Evolutionary conservation across 139 green algal genomes (phyloP).

Genomic region (Micractinium conductrix): DNA sequence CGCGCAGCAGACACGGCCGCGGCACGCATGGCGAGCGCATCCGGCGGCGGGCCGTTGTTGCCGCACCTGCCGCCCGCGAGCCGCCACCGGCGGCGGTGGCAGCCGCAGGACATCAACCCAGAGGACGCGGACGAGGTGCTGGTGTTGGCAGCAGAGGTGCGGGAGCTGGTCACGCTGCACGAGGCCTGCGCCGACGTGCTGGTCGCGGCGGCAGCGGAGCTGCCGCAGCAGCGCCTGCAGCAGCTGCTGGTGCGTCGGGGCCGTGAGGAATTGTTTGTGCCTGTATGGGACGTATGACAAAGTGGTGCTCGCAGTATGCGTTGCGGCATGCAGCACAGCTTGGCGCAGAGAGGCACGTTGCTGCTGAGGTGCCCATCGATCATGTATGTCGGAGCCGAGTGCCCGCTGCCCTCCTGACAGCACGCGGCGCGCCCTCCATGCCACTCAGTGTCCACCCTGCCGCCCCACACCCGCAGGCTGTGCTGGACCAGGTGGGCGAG

Average conservation of each 20-base stretch:
- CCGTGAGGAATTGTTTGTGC: too few species aligned
- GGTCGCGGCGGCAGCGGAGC: not conserved
- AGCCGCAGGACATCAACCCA: not conserved
- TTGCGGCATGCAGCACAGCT: too few species aligned
- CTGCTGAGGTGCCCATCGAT: not conserved
- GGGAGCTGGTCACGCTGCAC: not conserved
- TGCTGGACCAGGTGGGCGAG: not conserved
- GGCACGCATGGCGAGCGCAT: not conserved
- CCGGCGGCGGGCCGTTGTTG: too few species aligned
- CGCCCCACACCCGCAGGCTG: not conserved
- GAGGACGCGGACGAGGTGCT: not conserved
- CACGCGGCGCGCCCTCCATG: not conserved
- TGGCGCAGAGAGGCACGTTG: too few species aligned
- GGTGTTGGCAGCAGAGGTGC: not conserved
- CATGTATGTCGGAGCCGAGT: not conserved
- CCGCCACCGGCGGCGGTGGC: not conserved
- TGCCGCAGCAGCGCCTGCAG: not conserved
- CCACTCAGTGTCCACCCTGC: not conserved
- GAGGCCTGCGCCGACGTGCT: not conserved
- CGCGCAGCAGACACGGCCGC: not conserved
- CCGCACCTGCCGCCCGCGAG: not conserved
- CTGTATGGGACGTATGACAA: too few species aligned
- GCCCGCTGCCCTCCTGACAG: not conserved
- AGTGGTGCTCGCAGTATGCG: too few species aligned
- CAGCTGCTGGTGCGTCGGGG: conserved; percentile 17